These are phyloP conservation scores for Lathyrus sativus DNA, from an alignment of 306 rosid species.

Conservation along the genomic window DNA sequence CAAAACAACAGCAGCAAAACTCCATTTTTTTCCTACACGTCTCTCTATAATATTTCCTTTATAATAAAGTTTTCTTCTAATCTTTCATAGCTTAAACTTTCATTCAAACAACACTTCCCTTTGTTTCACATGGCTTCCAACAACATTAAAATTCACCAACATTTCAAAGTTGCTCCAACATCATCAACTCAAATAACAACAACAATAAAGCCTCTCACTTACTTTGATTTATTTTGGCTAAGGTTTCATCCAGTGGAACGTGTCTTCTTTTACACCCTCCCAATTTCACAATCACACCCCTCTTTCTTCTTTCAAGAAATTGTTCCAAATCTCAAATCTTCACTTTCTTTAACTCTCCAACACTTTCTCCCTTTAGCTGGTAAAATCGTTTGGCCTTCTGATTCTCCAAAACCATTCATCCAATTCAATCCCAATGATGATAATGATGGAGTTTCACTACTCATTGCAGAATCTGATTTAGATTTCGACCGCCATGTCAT, in stretches of 20 bases:
- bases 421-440: constrained; percentile 43
- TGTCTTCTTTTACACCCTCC: constrained; percentile 49
- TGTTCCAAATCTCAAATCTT: constrained; percentile 52
- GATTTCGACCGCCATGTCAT: constrained; percentile 44
- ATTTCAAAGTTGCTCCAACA: constrained; percentile 14
- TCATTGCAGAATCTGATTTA: constrained; percentile 45
- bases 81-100: background rate
- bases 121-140: constrained; percentile 31
- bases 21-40: no score
- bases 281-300: constrained; percentile 25
- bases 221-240: constrained; percentile 52
- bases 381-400: constrained; percentile 47
- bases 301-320: constrained; percentile 27
- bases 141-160: constrained; percentile 33
- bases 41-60: background rate
- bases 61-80: background rate
- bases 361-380: constrained; percentile 59
- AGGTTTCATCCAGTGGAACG: constrained; percentile 49
- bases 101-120: background rate
- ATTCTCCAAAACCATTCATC: constrained; percentile 47
- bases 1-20: no score
- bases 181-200: background rate
- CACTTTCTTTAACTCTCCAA: constrained; percentile 62
- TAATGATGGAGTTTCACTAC: constrained; percentile 51
- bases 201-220: constrained; percentile 32